Evolutionary conservation across 306 rosid species (phyloP).

Genomic region (Senna tora): DNA sequence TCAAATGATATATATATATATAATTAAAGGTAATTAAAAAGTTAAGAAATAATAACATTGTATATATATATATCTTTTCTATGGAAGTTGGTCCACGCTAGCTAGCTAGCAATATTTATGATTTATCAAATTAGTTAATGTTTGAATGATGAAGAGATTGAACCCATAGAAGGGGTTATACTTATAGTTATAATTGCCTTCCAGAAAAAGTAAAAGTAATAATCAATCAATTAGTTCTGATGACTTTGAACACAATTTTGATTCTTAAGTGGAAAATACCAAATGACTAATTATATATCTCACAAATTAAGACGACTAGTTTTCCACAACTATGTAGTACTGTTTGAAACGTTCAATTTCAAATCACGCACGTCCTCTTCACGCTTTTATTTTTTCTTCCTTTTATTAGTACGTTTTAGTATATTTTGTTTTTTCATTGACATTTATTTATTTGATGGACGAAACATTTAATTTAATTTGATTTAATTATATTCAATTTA

Average conservation of each 20-base stretch:
- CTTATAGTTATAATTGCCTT: neutral
- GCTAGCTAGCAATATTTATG: too few species aligned
- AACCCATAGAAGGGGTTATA: conserved; percentile 32
- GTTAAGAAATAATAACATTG: neutral
- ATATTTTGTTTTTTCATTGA: conserved; percentile 50
- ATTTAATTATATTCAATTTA: too few species aligned
- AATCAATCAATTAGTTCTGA: too few species aligned
- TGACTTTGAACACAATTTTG: conserved; percentile 41
- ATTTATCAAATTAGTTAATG: neutral
- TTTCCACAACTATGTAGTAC: neutral
- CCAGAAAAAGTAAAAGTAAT: conserved; percentile 36
- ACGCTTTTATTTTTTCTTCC: conserved; percentile 16
- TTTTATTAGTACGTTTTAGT: neutral
- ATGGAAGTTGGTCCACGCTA: neutral
- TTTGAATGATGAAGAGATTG: conserved; percentile 20
- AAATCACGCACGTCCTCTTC: conserved; percentile 31
- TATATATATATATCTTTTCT: neutral
- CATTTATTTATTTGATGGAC: conserved; percentile 33
- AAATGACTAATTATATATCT: conserved; percentile 41
- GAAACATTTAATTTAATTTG: too few species aligned
- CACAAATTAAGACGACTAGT: conserved; percentile 14
- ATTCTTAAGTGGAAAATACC: conserved; percentile 1
- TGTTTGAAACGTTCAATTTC: conserved; percentile 41
- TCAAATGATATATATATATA: too few species aligned
- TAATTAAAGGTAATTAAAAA: neutral